Conservation (phyloP, 1,284 basidiomycete species). For the Heliocybe sulcata region DNA sequence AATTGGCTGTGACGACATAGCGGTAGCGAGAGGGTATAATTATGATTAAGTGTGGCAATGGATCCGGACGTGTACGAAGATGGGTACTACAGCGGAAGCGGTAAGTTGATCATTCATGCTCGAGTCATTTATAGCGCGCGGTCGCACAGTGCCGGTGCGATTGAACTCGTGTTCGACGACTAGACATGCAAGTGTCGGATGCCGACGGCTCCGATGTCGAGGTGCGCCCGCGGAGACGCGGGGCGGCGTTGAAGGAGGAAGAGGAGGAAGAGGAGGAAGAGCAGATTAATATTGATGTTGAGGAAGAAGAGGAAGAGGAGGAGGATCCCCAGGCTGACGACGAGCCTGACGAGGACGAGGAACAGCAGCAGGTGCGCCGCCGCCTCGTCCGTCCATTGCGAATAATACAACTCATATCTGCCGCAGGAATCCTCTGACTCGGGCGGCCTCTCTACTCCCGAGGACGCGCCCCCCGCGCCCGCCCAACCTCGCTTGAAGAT, state of each 20-base stretch:
- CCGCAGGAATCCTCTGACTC: constrained; percentile 23
- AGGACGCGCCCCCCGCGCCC: constrained; percentile 16
- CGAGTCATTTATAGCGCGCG: not conserved
- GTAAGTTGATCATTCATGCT: not conserved
- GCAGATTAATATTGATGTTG: constrained; percentile 2
- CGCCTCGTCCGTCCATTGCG: too few relatives aligned
- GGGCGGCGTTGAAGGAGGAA: not conserved
- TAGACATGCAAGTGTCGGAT: constrained; percentile 1
- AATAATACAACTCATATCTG: not conserved
- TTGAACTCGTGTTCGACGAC: not conserved
- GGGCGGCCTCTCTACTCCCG: constrained; percentile 27
- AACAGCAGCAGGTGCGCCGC: constrained; percentile 1
- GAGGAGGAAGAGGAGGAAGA: constrained; percentile 5
- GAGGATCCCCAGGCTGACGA: not conserved
- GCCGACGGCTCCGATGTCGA: not conserved
- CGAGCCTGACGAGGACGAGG: constrained; percentile 4
- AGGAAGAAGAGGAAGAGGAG: constrained; percentile 7
- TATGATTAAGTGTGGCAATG: not conserved
- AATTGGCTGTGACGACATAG: not conserved
- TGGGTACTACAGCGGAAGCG: not conserved
- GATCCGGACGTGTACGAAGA: not conserved
- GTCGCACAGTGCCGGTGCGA: not conserved
- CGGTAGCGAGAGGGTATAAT: too few relatives aligned
- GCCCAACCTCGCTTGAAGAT: constrained; percentile 47
- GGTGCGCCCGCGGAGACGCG: not conserved